Evolutionary conservation across 805 yeast species (phyloP), one percentile per base, ranked within the genome.

Genomic region (Isabelozyma rhagii): DNA sequence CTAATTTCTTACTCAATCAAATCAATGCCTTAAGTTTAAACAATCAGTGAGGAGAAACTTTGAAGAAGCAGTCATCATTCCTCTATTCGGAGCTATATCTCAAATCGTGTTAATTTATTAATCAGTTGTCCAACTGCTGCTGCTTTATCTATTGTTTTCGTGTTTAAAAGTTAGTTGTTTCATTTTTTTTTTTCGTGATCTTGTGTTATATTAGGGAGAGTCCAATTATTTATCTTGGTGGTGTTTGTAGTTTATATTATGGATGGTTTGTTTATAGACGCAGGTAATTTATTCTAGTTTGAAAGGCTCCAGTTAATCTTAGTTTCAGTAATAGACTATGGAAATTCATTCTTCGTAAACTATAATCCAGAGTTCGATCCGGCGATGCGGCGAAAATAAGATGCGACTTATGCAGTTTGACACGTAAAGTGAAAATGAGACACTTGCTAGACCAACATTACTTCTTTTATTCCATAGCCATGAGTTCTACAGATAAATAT

Each of bases 401-500:
- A 21, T 21, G 25, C 25, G 25, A 21, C 25, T 21, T 21, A 21
- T 21, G 25, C 25, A 21, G 25, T 21, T 21, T 21, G 36, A 31
- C 36, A 31, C 36, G 36, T 31, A 31, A 31, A 31, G n/a, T 10
- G n/a, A 31, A 31, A 31, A 31, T 3, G 10, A 31, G 36, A 31
- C 34, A 29, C 25, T 21, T 21, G 25, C 25, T 21, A 21, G 6
- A 21, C 25, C 25, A 21, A 21, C 25, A 3, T 8, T 8, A 31
- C 36, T 10, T 31, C n/a, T 31, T 10, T 31, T 31, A 9, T 13
- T 13, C 36, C 36, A 31, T 46, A 53, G 5, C 48, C 58, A 31
- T 31, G 36, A 31, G 59, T 61, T 45, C 52, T 29, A 38, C 51
- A 17, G 52, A 61, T 67, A 86, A 85, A 63, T 86, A 87, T 68